Conservation (phyloP, 305 asterid species). For the Galium porrigens region DNA sequence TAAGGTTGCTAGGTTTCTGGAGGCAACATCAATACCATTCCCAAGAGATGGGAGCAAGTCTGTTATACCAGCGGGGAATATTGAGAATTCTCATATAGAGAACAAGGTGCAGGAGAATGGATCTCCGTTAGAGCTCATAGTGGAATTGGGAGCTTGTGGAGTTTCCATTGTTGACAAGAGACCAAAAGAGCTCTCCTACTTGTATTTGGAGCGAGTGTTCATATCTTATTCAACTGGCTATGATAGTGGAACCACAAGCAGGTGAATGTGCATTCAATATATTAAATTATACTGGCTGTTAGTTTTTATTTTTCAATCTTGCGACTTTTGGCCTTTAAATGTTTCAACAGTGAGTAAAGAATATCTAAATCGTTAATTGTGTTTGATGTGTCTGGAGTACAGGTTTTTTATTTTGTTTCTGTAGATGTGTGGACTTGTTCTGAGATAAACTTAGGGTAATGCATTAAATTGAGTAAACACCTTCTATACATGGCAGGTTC, state of each 20-base stretch:
- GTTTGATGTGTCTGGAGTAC: constrained; percentile 6
- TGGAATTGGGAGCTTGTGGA: constrained; percentile 82
- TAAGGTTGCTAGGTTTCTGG: constrained; percentile 64
- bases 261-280: constrained; percentile 29
- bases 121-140: constrained; percentile 66
- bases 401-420: constrained; percentile 10
- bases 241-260: constrained; percentile 92
- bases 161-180: constrained; percentile 72
- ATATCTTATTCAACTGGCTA: constrained; percentile 76
- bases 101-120: constrained; percentile 48
- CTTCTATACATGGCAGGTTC: constrained; percentile 39
- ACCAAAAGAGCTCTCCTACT: constrained; percentile 83
- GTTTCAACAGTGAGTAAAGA: not conserved
- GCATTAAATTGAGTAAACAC: constrained; percentile 6
- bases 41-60: constrained; percentile 34
- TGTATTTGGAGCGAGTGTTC: constrained; percentile 77
- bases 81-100: constrained; percentile 41
- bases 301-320: not conserved
- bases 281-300: constrained; percentile 9
- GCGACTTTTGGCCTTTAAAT: not conserved
- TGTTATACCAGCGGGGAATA: constrained; percentile 29
- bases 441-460: not conserved
- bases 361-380: not conserved
- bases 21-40: constrained; percentile 22
- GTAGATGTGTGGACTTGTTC: not conserved